Base-by-base conservation (phyloP, 1,139 yeast species). In the Ashbya aceris region DNA sequence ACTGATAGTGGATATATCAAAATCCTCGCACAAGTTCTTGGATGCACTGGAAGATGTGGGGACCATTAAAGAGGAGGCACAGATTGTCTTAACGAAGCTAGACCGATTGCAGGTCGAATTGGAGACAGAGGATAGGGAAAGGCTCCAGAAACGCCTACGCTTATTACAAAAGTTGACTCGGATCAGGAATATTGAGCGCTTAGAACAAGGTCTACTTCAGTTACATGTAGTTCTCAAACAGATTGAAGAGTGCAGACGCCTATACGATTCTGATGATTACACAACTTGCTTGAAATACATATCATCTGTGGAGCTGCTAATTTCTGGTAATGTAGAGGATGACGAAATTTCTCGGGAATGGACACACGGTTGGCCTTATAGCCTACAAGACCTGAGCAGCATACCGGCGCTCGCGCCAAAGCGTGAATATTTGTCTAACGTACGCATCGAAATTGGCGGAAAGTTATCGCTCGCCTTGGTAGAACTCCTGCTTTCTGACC, bases 21-120 rank as follows among this genome's bases (percentile, higher is more conserved):
- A 76, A 50, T 82, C 95, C 0, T 84, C 96, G 0, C 77, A 78
- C 45, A 79, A 89, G 3, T 91, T 91, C 58, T 87, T 89, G 62
- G 76, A 77, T 40, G 89, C 96, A 0, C 67, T 93, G 44, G 87
- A 79, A 43, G 95, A 85, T 51, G 73, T 93, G 45, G 60, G 60
- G 50, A 70, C 68, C 8, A 79, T 91, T 37, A 76, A 79, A 43
- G 58, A 59, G 1, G 77, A 77, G 48, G 77, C 93, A 0, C 63
- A 69, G 7, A 59, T 61, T 7, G 74, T 87, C 32, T 67, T 80
- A 0, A 61, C 61, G 2, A 65, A 70, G 38, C 69, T 84, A 40
- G 64, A 70, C 28, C 56, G 56, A 1, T 65, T 89, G 11, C 64
- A 71, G 37, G 43, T 53, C 1, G 66, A 70, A 26, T 54, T 83